A percentile compares a stretch with the other conserved stretches of the same genome.
Evolutionary conservation across 352 stramenopile genomes (phyloP).

Genomic region (Pythium phragmitis): DNA sequence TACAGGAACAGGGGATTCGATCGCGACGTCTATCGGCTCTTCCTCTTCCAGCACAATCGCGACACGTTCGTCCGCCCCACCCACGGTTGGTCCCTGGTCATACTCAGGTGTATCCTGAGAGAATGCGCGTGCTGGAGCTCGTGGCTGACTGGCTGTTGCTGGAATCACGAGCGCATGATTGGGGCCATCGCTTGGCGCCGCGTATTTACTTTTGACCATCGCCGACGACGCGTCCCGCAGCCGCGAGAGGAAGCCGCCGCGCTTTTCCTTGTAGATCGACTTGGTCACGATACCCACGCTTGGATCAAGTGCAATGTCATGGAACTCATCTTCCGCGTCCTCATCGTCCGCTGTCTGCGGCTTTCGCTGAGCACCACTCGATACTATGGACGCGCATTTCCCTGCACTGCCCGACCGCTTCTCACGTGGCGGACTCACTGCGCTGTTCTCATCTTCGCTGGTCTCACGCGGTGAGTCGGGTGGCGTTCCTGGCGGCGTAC

Average conservation of each 20-base stretch:
- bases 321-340: constrained; percentile 30
- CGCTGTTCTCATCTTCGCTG: not conserved
- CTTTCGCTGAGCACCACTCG: constrained; percentile 2
- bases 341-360: constrained; percentile 3
- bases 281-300: constrained; percentile 58
- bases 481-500: constrained; percentile 16
- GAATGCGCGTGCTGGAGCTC: not conserved
- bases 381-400: constrained; percentile 10
- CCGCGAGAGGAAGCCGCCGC: constrained; percentile 30
- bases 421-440: not conserved
- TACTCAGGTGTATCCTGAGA: no score
- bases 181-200: constrained; percentile 9
- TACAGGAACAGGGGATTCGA: constrained; percentile 14
- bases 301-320: constrained; percentile 27
- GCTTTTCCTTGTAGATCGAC: constrained; percentile 64
- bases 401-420: not conserved
- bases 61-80: constrained; percentile 2
- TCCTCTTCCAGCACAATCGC: constrained; percentile 43
- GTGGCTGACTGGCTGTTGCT: constrained; percentile 8
- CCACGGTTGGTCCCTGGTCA: not conserved
- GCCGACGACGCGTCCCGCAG: constrained; percentile 32
- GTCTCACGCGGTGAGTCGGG: constrained; percentile 9
- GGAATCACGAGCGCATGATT: constrained; percentile 18
- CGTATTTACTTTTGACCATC: constrained; percentile 31
- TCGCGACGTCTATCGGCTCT: constrained; percentile 51